Conservation (phyloP, 2,329 filamentous ascomycete species). For the Botrytis pseudocinerea region DNA sequence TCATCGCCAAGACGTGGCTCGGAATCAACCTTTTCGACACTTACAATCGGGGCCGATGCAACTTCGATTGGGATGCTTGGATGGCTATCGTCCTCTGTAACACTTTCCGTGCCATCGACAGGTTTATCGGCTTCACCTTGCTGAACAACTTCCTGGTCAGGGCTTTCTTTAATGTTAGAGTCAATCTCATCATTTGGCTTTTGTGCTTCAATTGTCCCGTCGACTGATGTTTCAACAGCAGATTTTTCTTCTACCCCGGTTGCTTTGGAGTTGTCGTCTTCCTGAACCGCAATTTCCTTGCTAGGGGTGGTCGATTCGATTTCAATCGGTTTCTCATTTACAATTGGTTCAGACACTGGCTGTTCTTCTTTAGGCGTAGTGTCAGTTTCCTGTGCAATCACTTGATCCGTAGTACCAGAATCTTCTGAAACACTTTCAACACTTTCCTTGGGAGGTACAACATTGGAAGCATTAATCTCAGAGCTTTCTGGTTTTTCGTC, state of each 20-base stretch:
- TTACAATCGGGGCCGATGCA: constrained; percentile 32
- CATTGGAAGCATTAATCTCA: not conserved
- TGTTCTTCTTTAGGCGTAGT: not conserved
- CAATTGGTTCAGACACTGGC: not conserved
- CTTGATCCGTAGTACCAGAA: not conserved
- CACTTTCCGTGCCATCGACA: not conserved
- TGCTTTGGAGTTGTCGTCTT: not conserved
- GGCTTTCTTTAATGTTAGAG: not conserved
- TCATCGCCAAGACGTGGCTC: constrained; percentile 42
- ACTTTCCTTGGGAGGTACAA: not conserved
- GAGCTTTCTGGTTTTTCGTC: not conserved
- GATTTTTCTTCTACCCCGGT: not conserved
- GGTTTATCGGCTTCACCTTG: not conserved
- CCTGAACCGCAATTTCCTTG: not conserved
- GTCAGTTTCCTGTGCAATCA: not conserved
- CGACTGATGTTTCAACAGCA: not conserved
- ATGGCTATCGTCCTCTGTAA: not conserved
- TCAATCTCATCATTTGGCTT: not conserved
- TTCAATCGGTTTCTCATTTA: not conserved
- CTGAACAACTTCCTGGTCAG: not conserved
- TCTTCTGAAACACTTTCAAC: not conserved
- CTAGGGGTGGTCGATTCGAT: not conserved
- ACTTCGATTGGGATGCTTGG: not conserved
- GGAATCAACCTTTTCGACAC: constrained; percentile 42
- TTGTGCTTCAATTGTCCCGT: not conserved